A percentile compares a stretch with the other conserved stretches of the same genome.
Conservation (phyloP, 768 basidiomycete species). For the Rhizopogon salebrosus region DNA sequence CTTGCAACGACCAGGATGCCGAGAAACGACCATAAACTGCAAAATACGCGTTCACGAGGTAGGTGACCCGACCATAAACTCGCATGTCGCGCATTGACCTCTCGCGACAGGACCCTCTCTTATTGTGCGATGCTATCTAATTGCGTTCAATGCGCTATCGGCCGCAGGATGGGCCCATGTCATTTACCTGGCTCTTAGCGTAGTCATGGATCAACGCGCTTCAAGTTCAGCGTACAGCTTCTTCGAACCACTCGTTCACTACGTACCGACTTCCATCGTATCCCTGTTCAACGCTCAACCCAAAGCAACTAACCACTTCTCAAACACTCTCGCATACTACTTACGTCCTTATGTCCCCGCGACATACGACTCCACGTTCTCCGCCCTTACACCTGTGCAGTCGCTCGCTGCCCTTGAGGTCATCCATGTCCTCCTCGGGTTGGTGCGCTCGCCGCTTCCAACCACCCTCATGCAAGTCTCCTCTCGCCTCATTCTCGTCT, state of each 20-base stretch:
- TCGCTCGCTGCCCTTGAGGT: conserved; percentile 82
- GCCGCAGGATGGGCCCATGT: conserved; percentile 72
- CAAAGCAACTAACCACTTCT: conserved; percentile 30
- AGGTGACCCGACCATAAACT: not conserved
- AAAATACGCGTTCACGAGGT: conserved; percentile 4
- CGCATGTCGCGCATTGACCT: not conserved
- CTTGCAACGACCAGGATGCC: not conserved
- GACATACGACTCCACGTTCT: conserved; percentile 51
- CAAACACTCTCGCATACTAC: conserved; percentile 28
- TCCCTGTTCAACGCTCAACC: conserved; percentile 8
- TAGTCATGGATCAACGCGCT: conserved; percentile 28
- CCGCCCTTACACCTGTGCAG: conserved; percentile 69
- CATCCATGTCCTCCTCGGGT: conserved; percentile 70
- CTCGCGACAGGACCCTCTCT: not conserved
- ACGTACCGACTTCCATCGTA: conserved; percentile 9
- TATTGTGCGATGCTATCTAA: conserved; percentile 46
- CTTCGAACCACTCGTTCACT: conserved; percentile 32
- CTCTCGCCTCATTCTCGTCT: conserved; percentile 77
- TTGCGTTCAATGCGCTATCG: conserved; percentile 75
- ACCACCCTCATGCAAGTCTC: conserved; percentile 80
- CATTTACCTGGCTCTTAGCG: conserved; percentile 46
- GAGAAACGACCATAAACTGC: not conserved
- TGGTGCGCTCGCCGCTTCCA: conserved; percentile 70
- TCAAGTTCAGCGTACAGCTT: conserved; percentile 22
- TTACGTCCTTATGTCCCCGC: conserved; percentile 33